These are phyloP conservation scores for Ilyonectria sp. DNA, from an alignment of 2,329 filamentous ascomycete species.

Conservation along the genomic window DNA sequence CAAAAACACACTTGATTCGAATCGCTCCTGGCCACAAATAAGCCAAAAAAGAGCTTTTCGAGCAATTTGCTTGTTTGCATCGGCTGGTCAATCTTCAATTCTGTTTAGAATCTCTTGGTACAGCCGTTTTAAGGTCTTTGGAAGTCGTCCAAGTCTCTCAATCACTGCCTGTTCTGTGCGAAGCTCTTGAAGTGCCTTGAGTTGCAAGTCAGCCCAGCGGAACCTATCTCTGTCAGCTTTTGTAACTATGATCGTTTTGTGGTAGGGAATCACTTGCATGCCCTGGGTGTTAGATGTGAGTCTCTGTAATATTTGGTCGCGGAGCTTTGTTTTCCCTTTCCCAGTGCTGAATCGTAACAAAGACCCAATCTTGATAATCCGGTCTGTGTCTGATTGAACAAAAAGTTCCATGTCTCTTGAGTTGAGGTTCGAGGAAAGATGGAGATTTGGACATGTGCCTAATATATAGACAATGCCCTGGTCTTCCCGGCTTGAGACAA, in stretches of 20 bases:
- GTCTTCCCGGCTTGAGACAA: conserved; percentile 12
- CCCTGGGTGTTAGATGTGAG: conserved; percentile 2
- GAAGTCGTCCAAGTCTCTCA: background rate
- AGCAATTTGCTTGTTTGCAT: too few species aligned
- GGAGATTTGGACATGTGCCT: conserved; percentile 2
- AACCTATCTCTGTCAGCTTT: conserved; percentile 6
- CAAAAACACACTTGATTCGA: too few species aligned
- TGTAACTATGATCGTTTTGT: too few species aligned
- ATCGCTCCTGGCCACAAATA: too few species aligned
- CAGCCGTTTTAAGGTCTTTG: background rate
- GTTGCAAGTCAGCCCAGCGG: conserved; percentile 6
- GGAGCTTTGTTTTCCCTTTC: background rate
- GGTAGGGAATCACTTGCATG: conserved; percentile 1
- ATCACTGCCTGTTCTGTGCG: background rate
- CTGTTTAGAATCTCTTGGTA: background rate
- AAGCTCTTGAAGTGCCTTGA: conserved; percentile 1
- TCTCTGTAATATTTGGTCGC: background rate
- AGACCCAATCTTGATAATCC: background rate
- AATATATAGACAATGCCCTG: conserved; percentile 9
- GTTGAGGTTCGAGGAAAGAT: conserved; percentile 13
- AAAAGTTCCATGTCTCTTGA: conserved; percentile 2
- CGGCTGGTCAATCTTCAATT: background rate
- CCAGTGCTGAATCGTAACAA: background rate
- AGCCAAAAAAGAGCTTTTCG: too few species aligned
- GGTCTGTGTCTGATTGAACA: background rate